A percentile compares a stretch with the other conserved stretches of the same genome.
Evolutionary conservation across 2,329 filamentous ascomycete species (phyloP).

Genomic region (Pseudopyrenochaeta lycopersici): DNA sequence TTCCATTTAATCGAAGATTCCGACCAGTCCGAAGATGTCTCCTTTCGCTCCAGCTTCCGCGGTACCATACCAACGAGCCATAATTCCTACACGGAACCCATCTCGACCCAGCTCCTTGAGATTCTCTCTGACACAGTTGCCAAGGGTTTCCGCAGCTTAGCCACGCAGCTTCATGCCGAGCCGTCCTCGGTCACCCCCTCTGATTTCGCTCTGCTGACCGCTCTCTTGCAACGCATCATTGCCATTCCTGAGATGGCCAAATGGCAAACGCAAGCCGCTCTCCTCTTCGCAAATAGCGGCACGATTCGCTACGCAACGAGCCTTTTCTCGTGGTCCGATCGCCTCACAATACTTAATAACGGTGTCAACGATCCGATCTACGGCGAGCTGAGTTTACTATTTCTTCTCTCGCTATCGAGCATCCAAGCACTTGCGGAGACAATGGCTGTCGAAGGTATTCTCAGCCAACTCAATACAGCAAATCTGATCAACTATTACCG

Average conservation of each 20-base stretch:
- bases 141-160: constrained; percentile 82
- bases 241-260: constrained; percentile 77
- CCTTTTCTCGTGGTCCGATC: constrained; percentile 93
- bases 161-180: constrained; percentile 81
- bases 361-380: constrained; percentile 83
- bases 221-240: constrained; percentile 84
- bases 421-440: constrained; percentile 86
- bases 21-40: constrained; percentile 24
- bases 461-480: constrained; percentile 80
- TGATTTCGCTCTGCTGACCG: constrained; percentile 87
- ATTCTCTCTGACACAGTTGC: constrained; percentile 82
- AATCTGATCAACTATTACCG: constrained; percentile 82
- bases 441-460: constrained; percentile 84
- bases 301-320: constrained; percentile 83
- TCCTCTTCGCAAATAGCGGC: constrained; percentile 66
- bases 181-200: constrained; percentile 72
- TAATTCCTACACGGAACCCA: constrained; percentile 48
- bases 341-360: constrained; percentile 67
- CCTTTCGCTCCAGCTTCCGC: constrained; percentile 47
- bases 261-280: constrained; percentile 61
- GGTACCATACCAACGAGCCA: constrained; percentile 49
- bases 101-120: constrained; percentile 68
- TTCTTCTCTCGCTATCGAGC: constrained; percentile 86
- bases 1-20: constrained; percentile 61
- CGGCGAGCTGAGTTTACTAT: constrained; percentile 88